Conservation (phyloP, 306 rosid genomes). For the Crotalaria pallida region DNA sequence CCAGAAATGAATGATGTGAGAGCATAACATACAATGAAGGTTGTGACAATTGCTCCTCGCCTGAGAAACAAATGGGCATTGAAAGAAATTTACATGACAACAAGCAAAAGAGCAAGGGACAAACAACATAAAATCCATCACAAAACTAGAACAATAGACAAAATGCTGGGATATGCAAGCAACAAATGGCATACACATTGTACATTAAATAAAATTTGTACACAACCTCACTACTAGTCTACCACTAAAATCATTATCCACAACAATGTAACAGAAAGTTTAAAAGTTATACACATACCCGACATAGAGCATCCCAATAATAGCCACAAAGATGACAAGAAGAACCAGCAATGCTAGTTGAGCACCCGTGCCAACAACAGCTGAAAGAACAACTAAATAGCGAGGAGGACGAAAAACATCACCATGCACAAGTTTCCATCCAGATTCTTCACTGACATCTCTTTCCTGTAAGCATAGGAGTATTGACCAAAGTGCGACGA, state of each 20-base stretch:
- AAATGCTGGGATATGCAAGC: constrained; percentile 10
- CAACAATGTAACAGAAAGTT: constrained; percentile 2
- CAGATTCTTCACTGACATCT: constrained; percentile 97
- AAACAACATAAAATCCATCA: neutral
- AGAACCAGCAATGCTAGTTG: constrained; percentile 93
- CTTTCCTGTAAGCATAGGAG: constrained; percentile 59
- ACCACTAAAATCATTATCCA: neutral
- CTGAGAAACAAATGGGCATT: constrained; percentile 35
- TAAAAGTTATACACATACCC: constrained; percentile 36
- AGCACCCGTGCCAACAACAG: constrained; percentile 98
- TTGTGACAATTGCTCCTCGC: constrained; percentile 98
- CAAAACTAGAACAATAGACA: neutral
- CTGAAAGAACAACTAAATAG: constrained; percentile 74
- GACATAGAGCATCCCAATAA: constrained; percentile 94
- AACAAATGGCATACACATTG: neutral
- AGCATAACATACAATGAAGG: constrained; percentile 96
- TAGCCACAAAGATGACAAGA: constrained; percentile 88
- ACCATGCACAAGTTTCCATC: constrained; percentile 99
- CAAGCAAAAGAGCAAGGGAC: neutral
- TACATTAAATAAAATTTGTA: neutral
- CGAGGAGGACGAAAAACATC: constrained; percentile 96
- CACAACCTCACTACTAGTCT: neutral
- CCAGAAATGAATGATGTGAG: constrained; percentile 99
- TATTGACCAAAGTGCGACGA: constrained; percentile 15
- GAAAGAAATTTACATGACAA: constrained; percentile 2